A percentile compares a stretch with the other conserved stretches of the same genome.
Conservation (phyloP, 257 asterid species). For the Rubia yunnanensis region DNA sequence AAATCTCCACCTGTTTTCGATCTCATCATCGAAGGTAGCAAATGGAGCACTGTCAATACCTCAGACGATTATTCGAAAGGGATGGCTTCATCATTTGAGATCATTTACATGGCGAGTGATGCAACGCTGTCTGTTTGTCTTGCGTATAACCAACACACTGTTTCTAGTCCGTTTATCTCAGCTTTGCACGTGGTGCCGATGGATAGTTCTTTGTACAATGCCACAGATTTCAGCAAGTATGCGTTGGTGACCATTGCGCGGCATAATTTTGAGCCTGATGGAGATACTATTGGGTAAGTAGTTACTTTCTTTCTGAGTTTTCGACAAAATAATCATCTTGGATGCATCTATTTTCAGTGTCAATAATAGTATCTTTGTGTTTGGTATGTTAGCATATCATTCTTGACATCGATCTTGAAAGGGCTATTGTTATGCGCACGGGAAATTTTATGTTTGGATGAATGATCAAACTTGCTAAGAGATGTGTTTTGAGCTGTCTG, state of each 20-base stretch:
- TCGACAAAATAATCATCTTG: too few species aligned
- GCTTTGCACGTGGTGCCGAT: constrained; percentile 53
- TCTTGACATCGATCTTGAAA: too few species aligned
- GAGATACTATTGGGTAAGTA: constrained; percentile 44
- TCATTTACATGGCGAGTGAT: constrained; percentile 45
- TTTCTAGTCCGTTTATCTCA: constrained; percentile 66
- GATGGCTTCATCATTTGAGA: constrained; percentile 62
- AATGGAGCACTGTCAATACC: constrained; percentile 69
- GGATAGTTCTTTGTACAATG: constrained; percentile 51
- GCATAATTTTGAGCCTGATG: constrained; percentile 46
- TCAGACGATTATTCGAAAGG: constrained; percentile 55
- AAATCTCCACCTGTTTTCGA: constrained; percentile 72
- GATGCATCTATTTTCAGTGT: too few species aligned
- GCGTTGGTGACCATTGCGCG: constrained; percentile 57
- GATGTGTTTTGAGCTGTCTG: neutral
- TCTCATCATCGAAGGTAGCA: constrained; percentile 80
- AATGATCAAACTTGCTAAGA: neutral
- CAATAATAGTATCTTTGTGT: neutral
- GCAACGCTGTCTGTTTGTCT: constrained; percentile 49
- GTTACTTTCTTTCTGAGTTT: too few species aligned
- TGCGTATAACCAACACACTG: constrained; percentile 56
- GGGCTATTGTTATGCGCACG: neutral
- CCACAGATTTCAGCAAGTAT: constrained; percentile 44
- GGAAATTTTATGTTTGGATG: too few species aligned
- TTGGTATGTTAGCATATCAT: neutral